Conservation (phyloP, 306 rosid species). For the Citrullus colocynthis region DNA sequence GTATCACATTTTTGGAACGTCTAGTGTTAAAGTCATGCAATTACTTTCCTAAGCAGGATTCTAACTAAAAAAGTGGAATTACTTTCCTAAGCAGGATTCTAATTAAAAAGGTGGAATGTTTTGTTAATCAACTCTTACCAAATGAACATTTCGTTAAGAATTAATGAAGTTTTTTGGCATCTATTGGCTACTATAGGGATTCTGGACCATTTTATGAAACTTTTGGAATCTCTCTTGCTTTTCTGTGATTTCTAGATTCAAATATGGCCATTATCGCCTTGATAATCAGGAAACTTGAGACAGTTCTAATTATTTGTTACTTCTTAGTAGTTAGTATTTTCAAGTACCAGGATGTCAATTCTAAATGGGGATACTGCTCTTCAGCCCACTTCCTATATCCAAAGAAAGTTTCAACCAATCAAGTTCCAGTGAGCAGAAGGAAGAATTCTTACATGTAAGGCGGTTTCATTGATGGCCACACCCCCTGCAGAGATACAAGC, state of each 20-base stretch:
- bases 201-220: not conserved
- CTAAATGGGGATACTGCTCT: not conserved
- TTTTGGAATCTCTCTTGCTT: not conserved
- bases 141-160: too few species aligned
- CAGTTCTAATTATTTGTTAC: not conserved
- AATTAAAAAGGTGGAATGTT: too few species aligned
- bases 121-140: too few species aligned
- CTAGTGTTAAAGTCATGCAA: too few species aligned
- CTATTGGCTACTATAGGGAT: not conserved
- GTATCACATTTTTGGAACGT: not conserved
- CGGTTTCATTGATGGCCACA: slow-evolving; percentile 66
- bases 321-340: not conserved
- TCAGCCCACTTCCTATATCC: not conserved
- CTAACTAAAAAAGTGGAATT: too few species aligned
- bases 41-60: too few species aligned
- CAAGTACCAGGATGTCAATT: not conserved
- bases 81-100: too few species aligned
- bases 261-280: not conserved
- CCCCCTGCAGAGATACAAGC: slow-evolving; percentile 71
- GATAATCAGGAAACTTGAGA: not conserved
- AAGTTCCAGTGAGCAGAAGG: not conserved
- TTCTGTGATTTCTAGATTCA: not conserved
- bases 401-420: too few species aligned
- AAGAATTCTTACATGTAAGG: slow-evolving; percentile 46
- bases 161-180: too few species aligned